A percentile compares a stretch with the other conserved stretches of the same genome.
phyloP scores from a whole-genome alignment of 208 protist genomes.

The Wallacemonas rigidus region DNA sequence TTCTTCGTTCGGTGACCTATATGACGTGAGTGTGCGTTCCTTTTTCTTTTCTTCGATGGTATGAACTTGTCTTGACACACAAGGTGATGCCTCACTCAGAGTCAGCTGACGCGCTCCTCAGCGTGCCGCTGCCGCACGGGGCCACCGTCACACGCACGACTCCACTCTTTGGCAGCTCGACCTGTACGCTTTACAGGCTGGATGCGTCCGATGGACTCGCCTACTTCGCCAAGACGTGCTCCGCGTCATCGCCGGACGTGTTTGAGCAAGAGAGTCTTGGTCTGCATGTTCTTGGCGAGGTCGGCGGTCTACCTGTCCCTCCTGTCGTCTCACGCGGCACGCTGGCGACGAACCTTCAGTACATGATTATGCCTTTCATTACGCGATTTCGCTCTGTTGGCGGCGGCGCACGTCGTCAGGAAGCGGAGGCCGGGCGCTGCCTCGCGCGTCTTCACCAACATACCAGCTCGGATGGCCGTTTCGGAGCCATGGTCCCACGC shows the following conservation, averaged over 20 bases:
- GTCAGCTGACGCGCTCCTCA: slow-evolving; percentile 1
- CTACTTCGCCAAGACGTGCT: slow-evolving; percentile 34
- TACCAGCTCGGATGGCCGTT: slow-evolving; percentile 22
- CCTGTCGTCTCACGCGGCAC: slow-evolving; percentile 15
- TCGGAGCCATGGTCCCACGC: slow-evolving; percentile 18
- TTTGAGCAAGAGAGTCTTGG: slow-evolving; percentile 25
- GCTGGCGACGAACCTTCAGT: slow-evolving; percentile 12
- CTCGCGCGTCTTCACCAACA: slow-evolving; percentile 21
- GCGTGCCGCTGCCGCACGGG: slow-evolving; percentile 3
- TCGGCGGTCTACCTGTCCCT: slow-evolving; percentile 20
- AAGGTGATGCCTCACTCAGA: too few species aligned
- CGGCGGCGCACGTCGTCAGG: slow-evolving; percentile 1
- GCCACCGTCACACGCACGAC: neutral
- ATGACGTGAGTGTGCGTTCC: too few species aligned
- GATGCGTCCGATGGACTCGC: neutral
- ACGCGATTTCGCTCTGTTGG: neutral
- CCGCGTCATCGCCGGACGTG: slow-evolving; percentile 14
- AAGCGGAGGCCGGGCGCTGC: slow-evolving; percentile 20
- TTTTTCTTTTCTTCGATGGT: too few species aligned
- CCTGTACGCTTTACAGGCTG: slow-evolving; percentile 19
- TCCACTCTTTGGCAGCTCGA: slow-evolving; percentile 16
- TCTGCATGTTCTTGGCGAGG: slow-evolving; percentile 20
- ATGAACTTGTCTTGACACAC: too few species aligned
- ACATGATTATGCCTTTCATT: slow-evolving; percentile 26
- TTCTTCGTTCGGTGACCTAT: too few species aligned